Evolutionary conservation across 2,329 filamentous ascomycete genomes (phyloP).

Genomic region (Cadophora luteo-olivacea): DNA sequence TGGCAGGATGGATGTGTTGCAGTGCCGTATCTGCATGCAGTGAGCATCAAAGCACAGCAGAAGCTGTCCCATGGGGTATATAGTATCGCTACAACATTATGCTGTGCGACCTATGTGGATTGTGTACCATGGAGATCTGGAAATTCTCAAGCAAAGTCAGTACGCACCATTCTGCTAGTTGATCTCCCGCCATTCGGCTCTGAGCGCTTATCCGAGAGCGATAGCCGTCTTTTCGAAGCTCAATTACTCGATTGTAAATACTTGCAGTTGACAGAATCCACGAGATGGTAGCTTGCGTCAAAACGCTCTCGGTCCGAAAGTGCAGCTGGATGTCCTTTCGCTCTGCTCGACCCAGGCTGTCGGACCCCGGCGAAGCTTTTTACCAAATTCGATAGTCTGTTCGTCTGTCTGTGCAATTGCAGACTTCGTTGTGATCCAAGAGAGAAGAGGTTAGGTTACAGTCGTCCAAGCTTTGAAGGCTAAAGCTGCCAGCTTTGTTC

Average conservation of each 20-base stretch:
- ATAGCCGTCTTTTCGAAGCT: neutral
- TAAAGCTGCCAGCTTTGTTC: conserved; percentile 7
- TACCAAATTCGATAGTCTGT: conserved; percentile 7
- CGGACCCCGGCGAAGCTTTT: neutral
- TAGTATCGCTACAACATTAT: conserved; percentile 7
- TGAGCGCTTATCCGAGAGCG: neutral
- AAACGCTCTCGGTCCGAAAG: neutral
- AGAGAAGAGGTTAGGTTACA: conserved; percentile 12
- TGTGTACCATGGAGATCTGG: neutral
- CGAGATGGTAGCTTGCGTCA: neutral
- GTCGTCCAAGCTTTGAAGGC: conserved; percentile 5
- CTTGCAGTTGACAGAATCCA: neutral
- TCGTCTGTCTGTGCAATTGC: conserved; percentile 9
- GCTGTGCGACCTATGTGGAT: neutral
- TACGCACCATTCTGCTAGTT: neutral
- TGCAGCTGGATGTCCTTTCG: neutral
- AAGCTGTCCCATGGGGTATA: neutral
- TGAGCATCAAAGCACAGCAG: conserved; percentile 6
- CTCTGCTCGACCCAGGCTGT: neutral
- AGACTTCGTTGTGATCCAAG: conserved; percentile 6
- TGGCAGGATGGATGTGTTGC: neutral
- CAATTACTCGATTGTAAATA: neutral
- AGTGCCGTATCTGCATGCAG: neutral
- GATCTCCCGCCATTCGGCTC: neutral
- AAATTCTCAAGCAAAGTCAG: neutral